Evolutionary conservation across 2,329 filamentous ascomycete species (phyloP).

Genomic region (Didymosphaeria variabile): DNA sequence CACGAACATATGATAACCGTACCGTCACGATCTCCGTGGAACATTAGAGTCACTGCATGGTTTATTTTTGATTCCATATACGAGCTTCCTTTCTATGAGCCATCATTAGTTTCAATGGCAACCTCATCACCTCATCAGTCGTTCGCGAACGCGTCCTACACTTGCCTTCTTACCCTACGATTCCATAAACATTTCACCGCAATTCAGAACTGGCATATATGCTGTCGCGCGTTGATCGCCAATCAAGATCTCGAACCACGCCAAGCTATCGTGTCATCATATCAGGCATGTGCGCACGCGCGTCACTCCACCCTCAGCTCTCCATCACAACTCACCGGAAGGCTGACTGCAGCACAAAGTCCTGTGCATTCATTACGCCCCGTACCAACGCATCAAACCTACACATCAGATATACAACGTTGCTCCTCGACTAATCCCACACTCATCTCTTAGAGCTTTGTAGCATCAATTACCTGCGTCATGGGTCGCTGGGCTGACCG

Average conservation of each 20-base stretch:
- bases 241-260: constrained; percentile 1
- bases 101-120: too few relatives aligned
- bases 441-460: not conserved
- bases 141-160: not conserved
- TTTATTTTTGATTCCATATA: too few relatives aligned
- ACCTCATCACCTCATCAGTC: not conserved
- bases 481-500: constrained; percentile 39
- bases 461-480: constrained; percentile 2
- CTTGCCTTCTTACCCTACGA: not conserved
- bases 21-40: not conserved
- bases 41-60: not conserved
- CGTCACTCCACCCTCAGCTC: constrained; percentile 1
- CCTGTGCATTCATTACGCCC: constrained; percentile 1
- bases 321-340: not conserved
- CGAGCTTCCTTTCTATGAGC: too few relatives aligned
- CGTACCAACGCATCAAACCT: not conserved
- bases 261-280: constrained; percentile 7
- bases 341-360: constrained; percentile 3
- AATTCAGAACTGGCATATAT: not conserved
- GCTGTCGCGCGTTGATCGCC: not conserved
- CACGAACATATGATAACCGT: not conserved
- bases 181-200: not conserved
- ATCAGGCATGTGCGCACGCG: constrained; percentile 6
- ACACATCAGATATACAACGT: not conserved
- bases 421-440: constrained; percentile 10